These are phyloP conservation scores for Singerocomus inundabilis DNA, from an alignment of 1,284 basidiomycete genomes.

Conservation along the genomic window DNA sequence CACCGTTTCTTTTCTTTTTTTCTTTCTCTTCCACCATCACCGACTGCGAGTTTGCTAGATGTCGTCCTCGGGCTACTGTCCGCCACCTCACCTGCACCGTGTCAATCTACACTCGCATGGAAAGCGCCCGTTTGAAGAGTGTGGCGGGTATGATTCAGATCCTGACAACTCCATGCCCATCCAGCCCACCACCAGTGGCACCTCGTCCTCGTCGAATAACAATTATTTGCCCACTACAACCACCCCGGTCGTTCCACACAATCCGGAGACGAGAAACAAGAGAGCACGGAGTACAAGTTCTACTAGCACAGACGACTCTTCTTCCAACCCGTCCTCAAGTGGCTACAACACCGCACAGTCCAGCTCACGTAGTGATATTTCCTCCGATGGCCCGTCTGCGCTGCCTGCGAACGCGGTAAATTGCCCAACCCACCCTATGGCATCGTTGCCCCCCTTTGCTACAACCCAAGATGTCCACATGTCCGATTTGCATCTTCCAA, in stretches of 20 bases:
- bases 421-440: conserved; percentile 15
- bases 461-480: conserved; percentile 45
- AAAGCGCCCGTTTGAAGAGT: conserved; percentile 34
- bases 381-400: conserved; percentile 17
- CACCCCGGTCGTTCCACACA: conserved; percentile 3
- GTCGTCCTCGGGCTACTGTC: conserved; percentile 27
- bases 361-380: conserved; percentile 32
- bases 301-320: conserved; percentile 27
- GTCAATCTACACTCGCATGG: conserved; percentile 28
- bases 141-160: conserved; percentile 35
- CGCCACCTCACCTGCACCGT: conserved; percentile 26
- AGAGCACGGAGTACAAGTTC: conserved; percentile 34
- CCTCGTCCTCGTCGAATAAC: conserved; percentile 24
- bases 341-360: conserved; percentile 36
- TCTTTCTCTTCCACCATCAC: conserved; percentile 20
- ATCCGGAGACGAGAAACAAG: conserved; percentile 29
- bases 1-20: not conserved
- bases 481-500: conserved; percentile 39
- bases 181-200: conserved; percentile 29
- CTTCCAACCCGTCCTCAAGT: conserved; percentile 28
- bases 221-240: conserved; percentile 21
- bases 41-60: conserved; percentile 17
- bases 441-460: conserved; percentile 12
- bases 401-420: conserved; percentile 12
- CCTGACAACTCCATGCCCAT: conserved; percentile 30